Evolutionary conservation across 2,329 filamentous ascomycete species (phyloP).

Genomic region (Phyllosticta capitalensis): DNA sequence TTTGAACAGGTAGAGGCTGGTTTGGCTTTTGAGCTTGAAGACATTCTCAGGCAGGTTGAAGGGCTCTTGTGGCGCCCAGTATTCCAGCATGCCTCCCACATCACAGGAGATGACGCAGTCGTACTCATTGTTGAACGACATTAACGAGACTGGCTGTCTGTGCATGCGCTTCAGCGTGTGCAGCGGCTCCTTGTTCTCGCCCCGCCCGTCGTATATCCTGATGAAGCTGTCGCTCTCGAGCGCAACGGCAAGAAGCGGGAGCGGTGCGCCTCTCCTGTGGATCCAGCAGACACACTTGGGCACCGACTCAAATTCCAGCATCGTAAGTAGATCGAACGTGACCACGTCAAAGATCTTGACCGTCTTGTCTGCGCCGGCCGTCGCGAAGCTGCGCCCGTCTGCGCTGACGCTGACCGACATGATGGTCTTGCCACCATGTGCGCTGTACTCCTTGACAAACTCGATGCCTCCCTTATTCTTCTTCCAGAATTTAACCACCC

Average conservation of each 20-base stretch:
- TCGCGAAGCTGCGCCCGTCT: constrained; percentile 90
- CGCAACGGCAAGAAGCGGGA: constrained; percentile 77
- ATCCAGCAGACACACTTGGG: constrained; percentile 87
- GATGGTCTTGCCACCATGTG: constrained; percentile 71
- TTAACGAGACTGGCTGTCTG: constrained; percentile 66
- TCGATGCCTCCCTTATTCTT: constrained; percentile 84
- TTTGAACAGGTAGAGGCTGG: constrained; percentile 93
- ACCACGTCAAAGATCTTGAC: constrained; percentile 71
- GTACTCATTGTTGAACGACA: constrained; percentile 80
- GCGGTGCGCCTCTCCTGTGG: constrained; percentile 74
- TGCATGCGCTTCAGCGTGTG: constrained; percentile 76
- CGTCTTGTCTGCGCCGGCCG: constrained; percentile 66
- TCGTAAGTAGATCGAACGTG: constrained; percentile 57
- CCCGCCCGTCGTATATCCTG: constrained; percentile 79
- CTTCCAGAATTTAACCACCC: constrained; percentile 99
- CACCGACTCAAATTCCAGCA: constrained; percentile 65
- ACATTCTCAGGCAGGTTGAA: constrained; percentile 90
- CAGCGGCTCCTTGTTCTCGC: constrained; percentile 65
- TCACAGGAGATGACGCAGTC: constrained; percentile 90
- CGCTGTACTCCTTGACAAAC: constrained; percentile 96
- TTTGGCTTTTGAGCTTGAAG: constrained; percentile 87
- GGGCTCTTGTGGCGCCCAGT: constrained; percentile 72
- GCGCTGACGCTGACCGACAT: constrained; percentile 73
- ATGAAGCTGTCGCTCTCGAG: constrained; percentile 64
- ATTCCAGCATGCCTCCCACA: constrained; percentile 87